Base-by-base conservation (phyloP, 225 moss, liverwort and hornwort genomes). In the Pseudisothecium myosuroides region DNA sequence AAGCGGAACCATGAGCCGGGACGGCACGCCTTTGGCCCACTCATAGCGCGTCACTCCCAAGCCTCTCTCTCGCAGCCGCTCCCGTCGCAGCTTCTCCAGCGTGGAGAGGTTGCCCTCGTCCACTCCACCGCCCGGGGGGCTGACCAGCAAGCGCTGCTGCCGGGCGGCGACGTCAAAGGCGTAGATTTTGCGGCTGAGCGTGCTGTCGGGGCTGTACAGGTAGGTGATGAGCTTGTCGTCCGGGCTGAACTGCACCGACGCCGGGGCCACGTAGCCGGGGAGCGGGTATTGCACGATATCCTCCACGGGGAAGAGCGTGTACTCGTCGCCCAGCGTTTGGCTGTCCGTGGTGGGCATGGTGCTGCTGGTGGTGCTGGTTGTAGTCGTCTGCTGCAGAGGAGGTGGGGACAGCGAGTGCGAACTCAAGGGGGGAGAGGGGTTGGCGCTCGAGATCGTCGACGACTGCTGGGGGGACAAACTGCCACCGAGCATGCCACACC, bases 261-360 rank as follows among this genome's bases (percentile, higher is more conserved):
- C 96, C 20, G 99, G 99, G 56, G 99, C 99, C 32, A 99, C 99
- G 76, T 99, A 99, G 63, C 99, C 99, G 22, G 99, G 99, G 36
- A 99, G 96, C 65, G 99, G 97, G 89, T 97, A 97, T 86, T 97
- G 99, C 84, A 99, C 99, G 87, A 99, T 99, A 91, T 99, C 99
- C 91, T 99, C 99, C 84, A 99, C 97, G 32, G 97, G 97, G 88
- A 99, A 99, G 60, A 96, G 94, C 59, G 96, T 92, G 93, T 95
- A 97, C 86, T 99, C 97, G 60, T 99, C 98, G 93, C 93, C 95
- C 56, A 94, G 94, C 90, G 96, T 94, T 91, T 99, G 96, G 90
- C 96, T 96, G 88, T 96, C 97, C 86, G 99, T 99, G 83, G 96
- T 93, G 94, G 97, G 97, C 99, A 99, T 99, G 91, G 92, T 96